These are phyloP conservation scores for Cubamyces lactineus DNA, from an alignment of 768 basidiomycete species.

Conservation along the genomic window DNA sequence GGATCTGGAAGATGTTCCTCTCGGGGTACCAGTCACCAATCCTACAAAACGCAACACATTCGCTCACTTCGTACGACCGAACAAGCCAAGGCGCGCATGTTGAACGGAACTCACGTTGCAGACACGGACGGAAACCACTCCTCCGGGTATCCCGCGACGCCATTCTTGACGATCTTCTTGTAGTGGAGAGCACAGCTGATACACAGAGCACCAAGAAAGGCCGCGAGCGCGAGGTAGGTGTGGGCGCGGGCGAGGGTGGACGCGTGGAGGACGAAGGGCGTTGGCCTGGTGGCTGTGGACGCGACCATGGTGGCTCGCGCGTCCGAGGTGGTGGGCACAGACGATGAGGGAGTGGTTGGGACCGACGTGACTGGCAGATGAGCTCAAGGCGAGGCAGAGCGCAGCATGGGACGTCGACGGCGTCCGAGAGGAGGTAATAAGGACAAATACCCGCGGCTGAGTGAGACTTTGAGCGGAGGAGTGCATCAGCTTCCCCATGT, in stretches of 20 bases:
- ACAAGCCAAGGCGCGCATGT: too few relatives aligned
- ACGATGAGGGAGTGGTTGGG: too few relatives aligned
- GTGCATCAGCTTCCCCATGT: neutral
- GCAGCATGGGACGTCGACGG: neutral
- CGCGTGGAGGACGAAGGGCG: constrained; percentile 24
- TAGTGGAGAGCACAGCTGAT: constrained; percentile 76
- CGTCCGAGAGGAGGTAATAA: neutral
- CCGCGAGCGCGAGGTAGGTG: constrained; percentile 63
- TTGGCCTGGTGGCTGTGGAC: constrained; percentile 3
- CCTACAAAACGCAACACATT: constrained; percentile 39
- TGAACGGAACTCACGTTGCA: constrained; percentile 58
- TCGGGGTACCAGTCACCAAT: constrained; percentile 94
- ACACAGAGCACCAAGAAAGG: constrained; percentile 66
- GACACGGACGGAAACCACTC: constrained; percentile 95
- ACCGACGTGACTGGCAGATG: too few relatives aligned
- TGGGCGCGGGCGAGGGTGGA: constrained; percentile 58
- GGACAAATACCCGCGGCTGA: neutral
- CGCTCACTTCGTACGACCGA: neutral
- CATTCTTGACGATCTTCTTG: constrained; percentile 84
- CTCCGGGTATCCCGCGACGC: constrained; percentile 77
- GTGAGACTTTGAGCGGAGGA: neutral
- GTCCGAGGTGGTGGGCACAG: neutral
- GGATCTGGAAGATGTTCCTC: constrained; percentile 80
- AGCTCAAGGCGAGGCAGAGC: too few relatives aligned
- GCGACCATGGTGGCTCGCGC: neutral